Percentiles rank a stretch among this genome's conserved stretches.
These are phyloP conservation scores for Citrus inodora DNA, from an alignment of 345 rosid species.

Conservation along the genomic window DNA sequence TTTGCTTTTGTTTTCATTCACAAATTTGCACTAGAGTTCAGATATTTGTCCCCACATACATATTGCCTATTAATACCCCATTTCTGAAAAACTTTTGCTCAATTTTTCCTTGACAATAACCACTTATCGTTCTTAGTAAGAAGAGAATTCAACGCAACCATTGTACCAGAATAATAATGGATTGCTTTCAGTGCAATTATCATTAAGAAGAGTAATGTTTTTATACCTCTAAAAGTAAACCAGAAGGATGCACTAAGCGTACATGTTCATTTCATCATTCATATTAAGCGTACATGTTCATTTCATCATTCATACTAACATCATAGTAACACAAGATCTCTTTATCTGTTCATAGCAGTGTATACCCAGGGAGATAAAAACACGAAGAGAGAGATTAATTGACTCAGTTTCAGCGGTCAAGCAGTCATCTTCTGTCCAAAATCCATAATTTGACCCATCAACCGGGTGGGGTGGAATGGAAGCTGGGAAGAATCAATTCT, in stretches of 20 bases:
- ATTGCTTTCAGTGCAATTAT: background rate
- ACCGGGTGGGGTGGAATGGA: background rate
- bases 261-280: background rate
- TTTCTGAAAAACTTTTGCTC: too few species aligned
- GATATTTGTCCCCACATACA: too few species aligned
- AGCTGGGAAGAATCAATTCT: background rate
- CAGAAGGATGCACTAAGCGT: background rate
- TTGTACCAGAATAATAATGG: too few species aligned
- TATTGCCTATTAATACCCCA: too few species aligned
- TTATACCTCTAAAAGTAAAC: background rate
- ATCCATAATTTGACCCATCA: background rate
- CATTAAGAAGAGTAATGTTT: background rate
- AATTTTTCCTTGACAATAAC: too few species aligned
- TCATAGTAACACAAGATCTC: background rate
- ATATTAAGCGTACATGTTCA: background rate
- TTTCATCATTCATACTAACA: background rate
- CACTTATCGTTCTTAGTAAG: too few species aligned
- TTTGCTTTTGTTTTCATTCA: too few species aligned
- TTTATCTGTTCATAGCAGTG: background rate
- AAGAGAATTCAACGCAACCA: too few species aligned
- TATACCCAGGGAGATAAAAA: background rate
- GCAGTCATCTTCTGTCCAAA: background rate
- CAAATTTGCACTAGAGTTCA: too few species aligned
- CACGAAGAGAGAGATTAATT: background rate
- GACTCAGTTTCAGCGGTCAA: background rate